Percentiles rank a stretch among this genome's conserved stretches.
Evolutionary conservation across 176 grass and related monocot genomes (phyloP).

Genomic region (Oryza officinalis): DNA sequence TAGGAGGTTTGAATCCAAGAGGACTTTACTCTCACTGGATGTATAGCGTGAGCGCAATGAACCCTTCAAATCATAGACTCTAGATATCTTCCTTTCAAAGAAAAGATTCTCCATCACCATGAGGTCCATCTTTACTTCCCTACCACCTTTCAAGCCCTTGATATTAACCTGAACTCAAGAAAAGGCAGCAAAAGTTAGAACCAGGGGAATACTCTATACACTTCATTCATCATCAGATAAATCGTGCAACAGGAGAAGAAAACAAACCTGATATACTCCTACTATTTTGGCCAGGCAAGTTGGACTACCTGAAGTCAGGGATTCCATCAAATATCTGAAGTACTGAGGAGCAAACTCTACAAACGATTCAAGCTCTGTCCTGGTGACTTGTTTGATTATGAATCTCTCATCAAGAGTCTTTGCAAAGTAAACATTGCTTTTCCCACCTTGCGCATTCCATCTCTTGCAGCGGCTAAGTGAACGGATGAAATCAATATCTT

Average conservation of each 20-base stretch:
- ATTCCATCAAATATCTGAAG: constrained; percentile 81
- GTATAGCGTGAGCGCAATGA: constrained; percentile 92
- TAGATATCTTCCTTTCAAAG: constrained; percentile 84
- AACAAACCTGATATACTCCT: constrained; percentile 92
- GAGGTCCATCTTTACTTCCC: constrained; percentile 80
- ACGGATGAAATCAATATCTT: constrained; percentile 78
- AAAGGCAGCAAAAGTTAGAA: constrained; percentile 27
- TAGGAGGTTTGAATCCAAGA: constrained; percentile 89
- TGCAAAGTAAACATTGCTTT: constrained; percentile 99
- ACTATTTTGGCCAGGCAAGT: constrained; percentile 89
- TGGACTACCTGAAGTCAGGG: constrained; percentile 70
- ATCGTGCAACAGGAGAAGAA: neutral
- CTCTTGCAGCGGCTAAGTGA: constrained; percentile 95
- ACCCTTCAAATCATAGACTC: constrained; percentile 96
- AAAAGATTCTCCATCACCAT: constrained; percentile 99
- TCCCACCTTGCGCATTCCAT: constrained; percentile 93
- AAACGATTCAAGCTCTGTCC: constrained; percentile 93
- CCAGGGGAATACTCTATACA: constrained; percentile 7
- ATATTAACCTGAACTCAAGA: constrained; percentile 66
- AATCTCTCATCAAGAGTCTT: constrained; percentile 95
- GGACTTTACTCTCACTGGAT: constrained; percentile 62
- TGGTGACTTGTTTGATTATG: constrained; percentile 93
- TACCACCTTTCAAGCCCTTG: constrained; percentile 72
- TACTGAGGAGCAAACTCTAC: constrained; percentile 83
- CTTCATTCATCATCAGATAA: neutral